These are phyloP conservation scores for Mollisia scopiformis DNA, from an alignment of 2,329 filamentous ascomycete genomes.

Conservation along the genomic window DNA sequence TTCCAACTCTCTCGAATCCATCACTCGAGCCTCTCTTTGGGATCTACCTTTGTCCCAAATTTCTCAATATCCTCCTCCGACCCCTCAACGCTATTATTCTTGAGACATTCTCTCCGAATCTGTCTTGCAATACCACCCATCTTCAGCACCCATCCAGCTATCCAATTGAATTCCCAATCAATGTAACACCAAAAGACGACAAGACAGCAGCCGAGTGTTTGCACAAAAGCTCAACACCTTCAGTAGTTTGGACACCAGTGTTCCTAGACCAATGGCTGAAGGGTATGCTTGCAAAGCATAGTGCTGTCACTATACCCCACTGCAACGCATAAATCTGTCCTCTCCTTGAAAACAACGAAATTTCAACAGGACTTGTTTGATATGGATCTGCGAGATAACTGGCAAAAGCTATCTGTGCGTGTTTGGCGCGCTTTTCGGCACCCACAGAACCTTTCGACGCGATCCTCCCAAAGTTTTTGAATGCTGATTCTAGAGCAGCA, in stretches of 20 bases:
- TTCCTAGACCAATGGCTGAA: slow-evolving; percentile 2
- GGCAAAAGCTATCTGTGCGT: slow-evolving; percentile 2
- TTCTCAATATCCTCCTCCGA: slow-evolving; percentile 12
- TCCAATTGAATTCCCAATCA: slow-evolving; percentile 3
- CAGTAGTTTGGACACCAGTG: not conserved
- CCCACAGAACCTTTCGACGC: slow-evolving; percentile 3
- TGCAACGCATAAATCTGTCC: not conserved
- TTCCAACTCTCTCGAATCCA: slow-evolving; percentile 10
- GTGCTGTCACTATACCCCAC: not conserved
- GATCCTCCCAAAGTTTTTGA: slow-evolving; percentile 6
- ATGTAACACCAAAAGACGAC: slow-evolving; percentile 3
- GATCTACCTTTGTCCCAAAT: slow-evolving; percentile 4
- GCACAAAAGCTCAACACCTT: not conserved
- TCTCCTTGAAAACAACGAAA: slow-evolving; percentile 13
- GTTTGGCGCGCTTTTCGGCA: slow-evolving; percentile 2
- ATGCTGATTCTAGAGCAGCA: slow-evolving; percentile 10
- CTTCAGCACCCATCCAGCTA: slow-evolving; percentile 7
- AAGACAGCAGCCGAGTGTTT: slow-evolving; percentile 5
- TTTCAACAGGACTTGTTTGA: not conserved
- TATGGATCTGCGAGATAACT: slow-evolving; percentile 14
- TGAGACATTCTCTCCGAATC: slow-evolving; percentile 13
- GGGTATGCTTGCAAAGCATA: slow-evolving; percentile 6
- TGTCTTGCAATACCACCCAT: slow-evolving; percentile 11
- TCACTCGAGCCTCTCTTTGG: slow-evolving; percentile 9
- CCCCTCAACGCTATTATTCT: slow-evolving; percentile 6